These are phyloP conservation scores for Cocos nucifera DNA, from an alignment of 176 grass and related monocot genomes.

Conservation along the genomic window DNA sequence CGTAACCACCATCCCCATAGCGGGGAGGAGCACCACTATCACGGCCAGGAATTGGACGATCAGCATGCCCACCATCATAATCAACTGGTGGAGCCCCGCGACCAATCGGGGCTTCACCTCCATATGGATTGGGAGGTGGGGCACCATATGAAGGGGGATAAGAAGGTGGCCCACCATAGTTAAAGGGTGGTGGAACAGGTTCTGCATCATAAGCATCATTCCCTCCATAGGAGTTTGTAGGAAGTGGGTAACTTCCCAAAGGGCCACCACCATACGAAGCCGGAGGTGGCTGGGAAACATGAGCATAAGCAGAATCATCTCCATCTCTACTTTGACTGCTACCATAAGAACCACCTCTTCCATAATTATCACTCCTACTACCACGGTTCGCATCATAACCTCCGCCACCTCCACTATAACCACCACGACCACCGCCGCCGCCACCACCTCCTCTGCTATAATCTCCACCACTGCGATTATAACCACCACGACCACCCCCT, in stretches of 20 bases:
- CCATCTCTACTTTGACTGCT: slow-evolving; percentile 32
- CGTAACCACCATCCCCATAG: slow-evolving; percentile 33
- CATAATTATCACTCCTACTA: slow-evolving; percentile 45
- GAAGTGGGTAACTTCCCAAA: slow-evolving; percentile 32
- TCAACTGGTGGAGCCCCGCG: slow-evolving; percentile 43
- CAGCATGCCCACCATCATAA: slow-evolving; percentile 64
- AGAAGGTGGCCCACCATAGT: slow-evolving; percentile 54
- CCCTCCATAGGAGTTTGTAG: slow-evolving; percentile 61
- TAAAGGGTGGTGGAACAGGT: slow-evolving; percentile 59
- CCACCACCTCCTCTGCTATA: neutral
- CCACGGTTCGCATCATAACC: slow-evolving; percentile 49
- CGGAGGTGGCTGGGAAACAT: slow-evolving; percentile 49
- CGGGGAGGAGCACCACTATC: slow-evolving; percentile 26
- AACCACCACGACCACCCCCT: slow-evolving; percentile 33
- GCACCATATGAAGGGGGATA: slow-evolving; percentile 73
- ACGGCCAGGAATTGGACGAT: slow-evolving; percentile 33
- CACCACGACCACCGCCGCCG: slow-evolving; percentile 13
- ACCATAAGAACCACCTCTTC: slow-evolving; percentile 44
- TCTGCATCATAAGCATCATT: slow-evolving; percentile 49
- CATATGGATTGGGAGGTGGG: slow-evolving; percentile 51
- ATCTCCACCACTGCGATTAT: slow-evolving; percentile 34
- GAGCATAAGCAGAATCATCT: slow-evolving; percentile 29
- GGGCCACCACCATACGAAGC: slow-evolving; percentile 48
- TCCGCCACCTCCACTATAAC: slow-evolving; percentile 29
- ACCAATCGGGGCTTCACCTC: slow-evolving; percentile 29